These are phyloP conservation scores for Fusarium pseudocircinatum DNA, from an alignment of 2,329 filamentous ascomycete genomes.

Conservation along the genomic window DNA sequence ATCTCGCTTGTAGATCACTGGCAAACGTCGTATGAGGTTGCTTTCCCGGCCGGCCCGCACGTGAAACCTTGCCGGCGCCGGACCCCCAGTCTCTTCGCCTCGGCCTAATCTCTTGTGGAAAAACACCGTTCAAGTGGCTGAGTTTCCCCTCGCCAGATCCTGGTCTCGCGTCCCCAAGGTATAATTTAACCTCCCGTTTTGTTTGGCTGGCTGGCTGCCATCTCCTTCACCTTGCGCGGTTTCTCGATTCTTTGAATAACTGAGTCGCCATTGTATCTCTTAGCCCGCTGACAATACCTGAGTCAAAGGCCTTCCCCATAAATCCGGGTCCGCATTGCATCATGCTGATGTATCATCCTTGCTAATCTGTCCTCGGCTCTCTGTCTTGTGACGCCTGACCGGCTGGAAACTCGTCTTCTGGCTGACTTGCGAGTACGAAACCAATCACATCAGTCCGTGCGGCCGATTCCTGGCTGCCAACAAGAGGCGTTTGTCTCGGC, in stretches of 20 bases:
- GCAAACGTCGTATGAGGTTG: slow-evolving; percentile 30
- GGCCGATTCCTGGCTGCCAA: slow-evolving; percentile 36
- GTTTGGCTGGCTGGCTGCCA: slow-evolving; percentile 8
- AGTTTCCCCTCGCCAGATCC: slow-evolving; percentile 22
- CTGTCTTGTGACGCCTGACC: slow-evolving; percentile 42
- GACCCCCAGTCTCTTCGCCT: slow-evolving; percentile 33
- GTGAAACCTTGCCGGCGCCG: slow-evolving; percentile 38
- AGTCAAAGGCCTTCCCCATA: slow-evolving; percentile 38
- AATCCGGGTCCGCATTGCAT: slow-evolving; percentile 41
- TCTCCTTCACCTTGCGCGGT: slow-evolving; percentile 7
- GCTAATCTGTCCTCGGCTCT: slow-evolving; percentile 18
- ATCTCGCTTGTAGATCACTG: slow-evolving; percentile 29
- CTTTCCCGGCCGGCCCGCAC: slow-evolving; percentile 29
- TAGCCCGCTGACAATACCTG: slow-evolving; percentile 35
- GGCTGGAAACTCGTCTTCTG: slow-evolving; percentile 28
- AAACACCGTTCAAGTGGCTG: slow-evolving; percentile 27
- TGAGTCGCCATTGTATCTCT: slow-evolving; percentile 17
- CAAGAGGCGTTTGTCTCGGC: slow-evolving; percentile 41
- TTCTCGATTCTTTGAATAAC: slow-evolving; percentile 14
- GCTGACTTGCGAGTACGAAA: slow-evolving; percentile 33
- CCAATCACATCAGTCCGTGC: slow-evolving; percentile 38
- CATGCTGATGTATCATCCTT: slow-evolving; percentile 42
- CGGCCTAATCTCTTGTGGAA: slow-evolving; percentile 37
- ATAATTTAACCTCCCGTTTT: slow-evolving; percentile 16
- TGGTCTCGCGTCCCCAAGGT: slow-evolving; percentile 5